phyloP scores from a whole-genome alignment of 345 rosid genomes.

The Salix suchowensis region DNA sequence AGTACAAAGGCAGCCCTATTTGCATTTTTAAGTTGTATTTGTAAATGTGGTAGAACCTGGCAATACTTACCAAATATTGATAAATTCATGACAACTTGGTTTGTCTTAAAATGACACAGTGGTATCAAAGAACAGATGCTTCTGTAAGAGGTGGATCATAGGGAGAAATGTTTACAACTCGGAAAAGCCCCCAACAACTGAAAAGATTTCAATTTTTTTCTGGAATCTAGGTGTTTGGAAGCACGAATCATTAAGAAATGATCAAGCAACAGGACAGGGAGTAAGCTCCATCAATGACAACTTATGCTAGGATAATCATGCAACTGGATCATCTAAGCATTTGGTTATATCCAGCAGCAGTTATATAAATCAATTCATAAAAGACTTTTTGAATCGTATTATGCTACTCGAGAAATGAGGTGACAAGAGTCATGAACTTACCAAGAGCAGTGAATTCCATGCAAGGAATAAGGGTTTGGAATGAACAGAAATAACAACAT shows the following conservation, averaged over 20 bases:
- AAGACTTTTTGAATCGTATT: not conserved
- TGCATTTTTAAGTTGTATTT: not conserved
- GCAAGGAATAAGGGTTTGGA: not conserved
- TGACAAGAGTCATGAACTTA: not conserved
- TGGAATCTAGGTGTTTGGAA: not conserved
- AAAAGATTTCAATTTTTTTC: not conserved
- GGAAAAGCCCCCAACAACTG: not conserved
- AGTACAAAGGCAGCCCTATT: not conserved
- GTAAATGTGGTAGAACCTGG: not conserved
- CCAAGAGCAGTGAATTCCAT: not conserved
- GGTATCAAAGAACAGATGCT: not conserved
- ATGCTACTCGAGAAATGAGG: not conserved
- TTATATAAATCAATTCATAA: not conserved
- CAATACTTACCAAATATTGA: not conserved
- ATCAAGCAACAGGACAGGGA: not conserved
- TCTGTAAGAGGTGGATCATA: not conserved
- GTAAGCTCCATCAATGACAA: not conserved
- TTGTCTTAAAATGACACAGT: not conserved
- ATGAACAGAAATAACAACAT: not conserved
- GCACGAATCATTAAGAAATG: not conserved
- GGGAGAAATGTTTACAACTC: not conserved
- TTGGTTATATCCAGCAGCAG: not conserved
- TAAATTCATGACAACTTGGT: not conserved
- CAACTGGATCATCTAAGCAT: constrained; percentile 1
- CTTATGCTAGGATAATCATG: not conserved